Percentiles rank a stretch among this genome's conserved stretches.
Evolutionary conservation across 2,329 filamentous ascomycete genomes (phyloP).

Genomic region (Penicillium rolfsii): DNA sequence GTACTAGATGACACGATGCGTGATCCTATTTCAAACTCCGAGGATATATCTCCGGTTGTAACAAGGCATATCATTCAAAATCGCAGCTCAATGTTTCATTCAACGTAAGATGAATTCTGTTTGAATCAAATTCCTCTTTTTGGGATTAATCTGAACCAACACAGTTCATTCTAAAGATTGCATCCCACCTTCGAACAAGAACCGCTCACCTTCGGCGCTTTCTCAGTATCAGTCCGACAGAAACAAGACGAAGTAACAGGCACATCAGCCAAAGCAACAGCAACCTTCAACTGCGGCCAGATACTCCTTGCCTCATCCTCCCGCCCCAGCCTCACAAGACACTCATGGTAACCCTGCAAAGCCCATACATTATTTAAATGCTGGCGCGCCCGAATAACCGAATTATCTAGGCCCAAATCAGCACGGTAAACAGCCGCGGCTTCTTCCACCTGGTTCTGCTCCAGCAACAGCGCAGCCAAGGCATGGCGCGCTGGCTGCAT

Average conservation of each 20-base stretch:
- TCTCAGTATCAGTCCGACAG: constrained; percentile 46
- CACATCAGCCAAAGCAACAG: constrained; percentile 63
- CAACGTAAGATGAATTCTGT: neutral
- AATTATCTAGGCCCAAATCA: constrained; percentile 64
- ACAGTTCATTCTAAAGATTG: neutral
- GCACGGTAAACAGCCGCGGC: constrained; percentile 62
- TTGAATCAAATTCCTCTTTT: neutral
- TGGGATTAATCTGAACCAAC: neutral
- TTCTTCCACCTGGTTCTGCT: constrained; percentile 63
- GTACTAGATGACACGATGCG: neutral
- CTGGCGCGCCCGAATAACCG: constrained; percentile 64
- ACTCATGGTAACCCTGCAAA: constrained; percentile 73
- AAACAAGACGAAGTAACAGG: constrained; percentile 62
- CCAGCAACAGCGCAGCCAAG: constrained; percentile 69
- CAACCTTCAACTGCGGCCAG: constrained; percentile 55
- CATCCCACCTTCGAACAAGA: constrained; percentile 18
- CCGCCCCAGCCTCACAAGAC: constrained; percentile 60
- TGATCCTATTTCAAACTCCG: no score
- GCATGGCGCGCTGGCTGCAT: constrained; percentile 76
- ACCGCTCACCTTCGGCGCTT: constrained; percentile 13
- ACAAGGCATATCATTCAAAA: neutral
- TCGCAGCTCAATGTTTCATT: no score
- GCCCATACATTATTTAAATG: constrained; percentile 78
- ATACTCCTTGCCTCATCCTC: constrained; percentile 54
- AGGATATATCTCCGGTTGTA: neutral